These are phyloP conservation scores for Amanita phalloides DNA, from an alignment of 768 basidiomycete species.

Conservation along the genomic window DNA sequence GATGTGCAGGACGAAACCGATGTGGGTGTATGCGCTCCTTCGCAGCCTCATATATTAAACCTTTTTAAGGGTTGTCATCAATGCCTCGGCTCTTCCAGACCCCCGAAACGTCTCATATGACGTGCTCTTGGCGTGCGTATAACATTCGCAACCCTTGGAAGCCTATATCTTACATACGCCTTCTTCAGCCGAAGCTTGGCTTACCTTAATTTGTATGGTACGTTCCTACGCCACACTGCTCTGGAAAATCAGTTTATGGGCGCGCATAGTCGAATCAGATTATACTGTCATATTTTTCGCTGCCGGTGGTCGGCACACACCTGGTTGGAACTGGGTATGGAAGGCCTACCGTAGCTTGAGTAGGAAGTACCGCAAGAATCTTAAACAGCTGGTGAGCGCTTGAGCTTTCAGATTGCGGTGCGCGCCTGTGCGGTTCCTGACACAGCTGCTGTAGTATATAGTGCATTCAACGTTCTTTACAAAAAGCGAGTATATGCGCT, in stretches of 20 bases:
- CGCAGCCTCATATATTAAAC: conserved; percentile 2
- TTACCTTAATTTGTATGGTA: conserved; percentile 76
- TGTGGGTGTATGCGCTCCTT: conserved; percentile 37
- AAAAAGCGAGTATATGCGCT: conserved; percentile 36
- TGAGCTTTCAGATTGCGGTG: conserved; percentile 12
- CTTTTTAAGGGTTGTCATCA: conserved; percentile 61
- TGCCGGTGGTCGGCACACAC: conserved; percentile 63
- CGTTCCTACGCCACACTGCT: conserved; percentile 8
- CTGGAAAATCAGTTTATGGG: not conserved
- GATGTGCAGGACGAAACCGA: conserved; percentile 62
- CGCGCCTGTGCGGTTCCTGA: not conserved
- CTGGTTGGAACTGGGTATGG: conserved; percentile 89
- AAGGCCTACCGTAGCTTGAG: conserved; percentile 75
- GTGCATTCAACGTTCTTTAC: conserved; percentile 85
- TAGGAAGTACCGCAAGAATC: conserved; percentile 79
- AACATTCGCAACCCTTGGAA: not conserved
- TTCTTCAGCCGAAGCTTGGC: conserved; percentile 55
- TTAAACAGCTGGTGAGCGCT: conserved; percentile 63
- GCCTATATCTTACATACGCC: conserved; percentile 4
- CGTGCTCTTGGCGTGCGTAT: conserved; percentile 52
- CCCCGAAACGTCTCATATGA: conserved; percentile 71
- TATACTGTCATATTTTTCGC: conserved; percentile 85
- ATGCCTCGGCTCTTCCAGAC: conserved; percentile 76
- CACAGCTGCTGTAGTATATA: conserved; percentile 22
- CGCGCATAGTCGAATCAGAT: conserved; percentile 65